Base-by-base conservation (phyloP, 805 yeast genomes). In the Pichia insulana region DNA sequence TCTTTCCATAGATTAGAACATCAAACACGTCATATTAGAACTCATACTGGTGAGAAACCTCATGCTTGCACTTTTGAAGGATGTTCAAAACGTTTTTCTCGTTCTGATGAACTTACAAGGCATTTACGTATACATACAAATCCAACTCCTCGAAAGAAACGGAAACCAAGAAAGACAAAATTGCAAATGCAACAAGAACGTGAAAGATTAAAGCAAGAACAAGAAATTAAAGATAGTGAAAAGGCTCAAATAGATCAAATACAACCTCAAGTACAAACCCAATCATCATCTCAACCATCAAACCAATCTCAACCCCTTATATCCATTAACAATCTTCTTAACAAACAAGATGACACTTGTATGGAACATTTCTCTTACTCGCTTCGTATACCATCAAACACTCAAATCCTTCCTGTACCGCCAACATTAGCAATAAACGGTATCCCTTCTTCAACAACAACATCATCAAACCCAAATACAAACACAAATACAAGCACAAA, bases 1-100 rank as follows among this genome's bases (percentile, higher is more conserved):
- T 86, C 85, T 0, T 82, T 82, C 56, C 86, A 80, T 55, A 67
- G 90, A 44, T 59, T 82, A 34, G 90, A 82, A 54, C 90, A 82
- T 59, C 87, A 80, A 55, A 80, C 88, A 8, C 70, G 90, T 53
- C 90, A 82, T 53, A 79, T 82, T 45, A 66, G 89, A 54, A 82
- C 88, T 11, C 90, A 82, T 54, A 82, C 90, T 0, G 90, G 90
- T 20, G 89, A 83, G 54, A 81, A 79, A 56, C 90, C 90, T 3
- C 88, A 82, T 58, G 73, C 71, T n/a, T 82, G 89, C 61, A 71
- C 77, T 22, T 82, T 70, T 50, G 82, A 83, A 0, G 83, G 83
- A 0, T 82, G 90, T 58, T 65, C 69, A 43, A 82, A 82, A 62
- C 68, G 72, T 46, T 82, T 82, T 54, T 73, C 82, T 37, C 64